Percentiles rank a stretch among this genome's conserved stretches.
These are phyloP conservation scores for Fraxinus xanthoxyloides DNA, from an alignment of 305 asterid species.

Conservation along the genomic window DNA sequence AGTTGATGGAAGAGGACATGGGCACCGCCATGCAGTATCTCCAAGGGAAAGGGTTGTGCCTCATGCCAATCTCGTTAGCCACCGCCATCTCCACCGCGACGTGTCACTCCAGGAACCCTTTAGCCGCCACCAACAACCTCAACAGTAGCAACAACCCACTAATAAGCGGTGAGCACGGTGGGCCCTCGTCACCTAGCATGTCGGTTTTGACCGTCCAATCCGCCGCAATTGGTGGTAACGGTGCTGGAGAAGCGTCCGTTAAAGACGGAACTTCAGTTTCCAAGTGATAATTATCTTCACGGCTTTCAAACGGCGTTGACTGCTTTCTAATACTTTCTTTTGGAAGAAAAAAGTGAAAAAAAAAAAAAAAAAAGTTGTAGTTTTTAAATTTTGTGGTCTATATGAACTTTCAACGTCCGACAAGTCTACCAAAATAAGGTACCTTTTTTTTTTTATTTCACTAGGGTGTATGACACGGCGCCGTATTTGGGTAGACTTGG, in stretches of 20 bases:
- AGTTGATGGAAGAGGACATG: conserved; percentile 92
- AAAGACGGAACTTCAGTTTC: conserved; percentile 54
- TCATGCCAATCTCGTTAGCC: conserved; percentile 89
- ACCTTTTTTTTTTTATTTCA: no score
- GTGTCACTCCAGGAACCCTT: conserved; percentile 57
- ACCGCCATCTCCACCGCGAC: conserved; percentile 80
- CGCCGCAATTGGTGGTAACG: conserved; percentile 39
- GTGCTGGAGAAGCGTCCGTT: conserved; percentile 40
- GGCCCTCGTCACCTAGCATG: conserved; percentile 66
- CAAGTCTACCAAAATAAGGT: conserved; percentile 44
- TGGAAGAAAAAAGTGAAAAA: background rate
- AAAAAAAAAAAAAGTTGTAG: no score
- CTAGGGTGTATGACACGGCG: background rate
- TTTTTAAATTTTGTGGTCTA: background rate
- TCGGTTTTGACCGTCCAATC: conserved; percentile 74
- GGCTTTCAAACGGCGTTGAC: conserved; percentile 1
- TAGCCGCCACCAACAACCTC: conserved; percentile 14
- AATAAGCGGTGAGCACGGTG: conserved; percentile 32
- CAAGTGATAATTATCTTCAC: conserved; percentile 29
- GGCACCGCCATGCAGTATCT: conserved; percentile 96
- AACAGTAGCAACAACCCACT: conserved; percentile 28
- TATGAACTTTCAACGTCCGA: conserved; percentile 25
- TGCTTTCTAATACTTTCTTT: background rate
- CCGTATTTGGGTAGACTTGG: conserved; percentile 62
- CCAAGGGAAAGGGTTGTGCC: conserved; percentile 88